phyloP scores from a whole-genome alignment of 2,329 filamentous ascomycete genomes.

The Alternaria novae-zelandiae region DNA sequence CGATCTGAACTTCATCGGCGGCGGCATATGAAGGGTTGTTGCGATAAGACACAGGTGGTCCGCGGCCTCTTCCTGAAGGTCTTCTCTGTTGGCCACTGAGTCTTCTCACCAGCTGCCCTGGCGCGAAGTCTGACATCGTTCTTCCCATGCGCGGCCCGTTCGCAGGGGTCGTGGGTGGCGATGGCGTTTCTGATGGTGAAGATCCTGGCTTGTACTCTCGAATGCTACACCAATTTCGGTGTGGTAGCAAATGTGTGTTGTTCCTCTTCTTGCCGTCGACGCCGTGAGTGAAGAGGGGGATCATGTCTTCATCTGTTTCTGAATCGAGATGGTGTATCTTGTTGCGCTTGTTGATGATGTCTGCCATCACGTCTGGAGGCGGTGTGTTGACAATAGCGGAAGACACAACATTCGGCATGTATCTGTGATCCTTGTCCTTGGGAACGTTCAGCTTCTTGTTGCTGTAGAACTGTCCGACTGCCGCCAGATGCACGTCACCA shows the following conservation, averaged over 20 bases:
- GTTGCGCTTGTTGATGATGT: slow-evolving; percentile 92
- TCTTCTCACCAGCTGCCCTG: slow-evolving; percentile 52
- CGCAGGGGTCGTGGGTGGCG: slow-evolving; percentile 36
- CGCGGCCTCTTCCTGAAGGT: slow-evolving; percentile 35
- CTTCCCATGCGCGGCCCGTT: slow-evolving; percentile 33
- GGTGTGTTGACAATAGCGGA: slow-evolving; percentile 95
- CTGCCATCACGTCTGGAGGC: slow-evolving; percentile 84
- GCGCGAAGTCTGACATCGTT: slow-evolving; percentile 45
- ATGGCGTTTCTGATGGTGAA: slow-evolving; percentile 73
- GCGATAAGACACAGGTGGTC: slow-evolving; percentile 47
- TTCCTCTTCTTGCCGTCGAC: slow-evolving; percentile 89
- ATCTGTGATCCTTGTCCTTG: slow-evolving; percentile 91
- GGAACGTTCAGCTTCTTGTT: slow-evolving; percentile 75
- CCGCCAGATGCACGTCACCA: slow-evolving; percentile 92
- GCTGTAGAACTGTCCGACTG: slow-evolving; percentile 93
- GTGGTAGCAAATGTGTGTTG: slow-evolving; percentile 86
- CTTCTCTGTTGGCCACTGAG: slow-evolving; percentile 41
- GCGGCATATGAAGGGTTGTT: slow-evolving; percentile 45
- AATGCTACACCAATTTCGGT: slow-evolving; percentile 96
- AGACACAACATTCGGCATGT: slow-evolving; percentile 95
- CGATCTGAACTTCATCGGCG: slow-evolving; percentile 38
- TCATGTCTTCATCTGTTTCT: slow-evolving; percentile 93
- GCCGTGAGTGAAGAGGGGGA: slow-evolving; percentile 87
- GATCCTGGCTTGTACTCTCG: slow-evolving; percentile 77
- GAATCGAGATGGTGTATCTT: slow-evolving; percentile 70